Percentiles rank a stretch among this genome's conserved stretches.
Conservation (phyloP, 1,284 basidiomycete species). For the Naganishia sp. region DNA sequence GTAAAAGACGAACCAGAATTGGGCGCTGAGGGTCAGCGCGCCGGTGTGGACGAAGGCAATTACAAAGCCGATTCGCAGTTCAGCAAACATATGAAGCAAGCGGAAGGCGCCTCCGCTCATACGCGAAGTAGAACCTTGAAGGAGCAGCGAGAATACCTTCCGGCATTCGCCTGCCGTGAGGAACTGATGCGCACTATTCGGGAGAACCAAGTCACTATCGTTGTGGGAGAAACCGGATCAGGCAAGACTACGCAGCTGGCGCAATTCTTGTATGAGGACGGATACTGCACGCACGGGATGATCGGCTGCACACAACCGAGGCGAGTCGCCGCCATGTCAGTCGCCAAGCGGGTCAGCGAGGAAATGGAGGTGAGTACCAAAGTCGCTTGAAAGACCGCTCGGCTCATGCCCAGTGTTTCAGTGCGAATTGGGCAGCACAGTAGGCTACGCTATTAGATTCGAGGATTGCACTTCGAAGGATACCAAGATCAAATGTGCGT, state of each 20-base stretch:
- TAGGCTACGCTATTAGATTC: slow-evolving; percentile 96
- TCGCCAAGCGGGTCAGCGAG: slow-evolving; percentile 97
- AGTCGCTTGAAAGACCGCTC: slow-evolving; percentile 10
- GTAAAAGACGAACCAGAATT: slow-evolving; percentile 83
- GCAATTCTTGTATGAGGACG: slow-evolving; percentile 93
- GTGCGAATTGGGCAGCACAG: slow-evolving; percentile 73
- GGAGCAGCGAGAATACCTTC: slow-evolving; percentile 94
- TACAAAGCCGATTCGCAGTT: slow-evolving; percentile 96
- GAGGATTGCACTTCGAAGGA: slow-evolving; percentile 91
- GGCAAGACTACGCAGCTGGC: slow-evolving; percentile 92
- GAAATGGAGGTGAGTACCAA: slow-evolving; percentile 63
- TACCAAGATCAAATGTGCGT: slow-evolving; percentile 90
- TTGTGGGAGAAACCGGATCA: slow-evolving; percentile 93
- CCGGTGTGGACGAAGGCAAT: slow-evolving; percentile 66
- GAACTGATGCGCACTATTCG: slow-evolving; percentile 85
- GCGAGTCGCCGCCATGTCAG: slow-evolving; percentile 97
- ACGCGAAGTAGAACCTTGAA: slow-evolving; percentile 80
- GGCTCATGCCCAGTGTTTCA: neutral
- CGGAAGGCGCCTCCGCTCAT: slow-evolving; percentile 77
- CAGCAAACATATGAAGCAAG: slow-evolving; percentile 80
- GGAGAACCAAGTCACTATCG: slow-evolving; percentile 94
- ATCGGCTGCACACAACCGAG: slow-evolving; percentile 96
- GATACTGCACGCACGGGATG: slow-evolving; percentile 82
- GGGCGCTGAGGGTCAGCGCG: slow-evolving; percentile 60
- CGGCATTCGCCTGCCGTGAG: slow-evolving; percentile 96